Evolutionary conservation across 2,329 filamentous ascomycete species (phyloP).

Genomic region (Lomentospora prolificans): DNA sequence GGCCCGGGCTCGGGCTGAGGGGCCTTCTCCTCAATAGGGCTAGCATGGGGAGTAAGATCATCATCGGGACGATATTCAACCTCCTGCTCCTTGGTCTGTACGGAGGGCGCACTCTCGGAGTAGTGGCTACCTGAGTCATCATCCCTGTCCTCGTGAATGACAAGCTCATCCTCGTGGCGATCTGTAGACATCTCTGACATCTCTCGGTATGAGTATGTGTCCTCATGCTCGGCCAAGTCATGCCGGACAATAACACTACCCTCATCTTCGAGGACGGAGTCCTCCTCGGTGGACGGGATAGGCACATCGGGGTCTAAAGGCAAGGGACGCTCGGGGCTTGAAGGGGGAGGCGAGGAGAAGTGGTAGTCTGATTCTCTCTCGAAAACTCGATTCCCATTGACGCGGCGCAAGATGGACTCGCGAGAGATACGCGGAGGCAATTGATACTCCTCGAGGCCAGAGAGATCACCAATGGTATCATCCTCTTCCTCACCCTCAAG

Average conservation of each 20-base stretch:
- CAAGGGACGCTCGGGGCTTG: conserved; percentile 46
- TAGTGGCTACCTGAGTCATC: conserved; percentile 23
- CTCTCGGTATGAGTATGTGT: conserved; percentile 14
- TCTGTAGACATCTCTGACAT: conserved; percentile 19
- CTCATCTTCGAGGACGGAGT: conserved; percentile 37
- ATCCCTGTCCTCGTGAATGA: conserved; percentile 40
- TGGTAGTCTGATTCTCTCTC: conserved; percentile 53
- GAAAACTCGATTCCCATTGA: conserved; percentile 54
- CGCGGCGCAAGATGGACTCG: conserved; percentile 83
- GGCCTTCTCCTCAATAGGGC: conserved; percentile 2
- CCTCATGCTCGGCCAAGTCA: conserved; percentile 52
- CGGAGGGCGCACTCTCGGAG: conserved; percentile 18
- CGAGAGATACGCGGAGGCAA: conserved; percentile 74
- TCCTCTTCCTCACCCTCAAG: conserved; percentile 41
- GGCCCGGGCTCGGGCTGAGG: conserved; percentile 1
- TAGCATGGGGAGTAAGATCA: conserved; percentile 10
- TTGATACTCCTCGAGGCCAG: conserved; percentile 51
- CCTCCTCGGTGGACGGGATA: conserved; percentile 76
- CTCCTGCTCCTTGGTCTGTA: conserved; percentile 16
- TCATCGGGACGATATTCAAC: conserved; percentile 22
- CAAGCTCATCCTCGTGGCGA: conserved; percentile 34
- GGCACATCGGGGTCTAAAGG: conserved; percentile 79
- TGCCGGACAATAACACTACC: conserved; percentile 59
- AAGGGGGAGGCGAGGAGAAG: conserved; percentile 53
- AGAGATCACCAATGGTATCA: conserved; percentile 50